Conservation (phyloP, 2,329 filamentous ascomycete species). For the Phyllosticta citribraziliensis region DNA sequence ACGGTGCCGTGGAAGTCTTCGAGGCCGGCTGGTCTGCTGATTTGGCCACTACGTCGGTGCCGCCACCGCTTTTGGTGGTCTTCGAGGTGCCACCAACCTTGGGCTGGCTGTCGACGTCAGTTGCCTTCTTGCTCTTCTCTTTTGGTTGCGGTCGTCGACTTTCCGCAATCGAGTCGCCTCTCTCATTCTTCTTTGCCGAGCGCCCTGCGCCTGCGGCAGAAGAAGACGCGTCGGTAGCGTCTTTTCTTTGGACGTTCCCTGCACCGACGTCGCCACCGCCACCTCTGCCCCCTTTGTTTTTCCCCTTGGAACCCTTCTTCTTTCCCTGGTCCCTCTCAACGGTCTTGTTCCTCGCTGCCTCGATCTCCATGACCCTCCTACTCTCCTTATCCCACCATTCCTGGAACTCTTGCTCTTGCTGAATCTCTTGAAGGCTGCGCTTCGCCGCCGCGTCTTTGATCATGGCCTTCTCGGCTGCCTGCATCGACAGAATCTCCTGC, state of each 20-base stretch:
- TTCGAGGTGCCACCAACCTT: background rate
- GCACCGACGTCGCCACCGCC: slow-evolving; percentile 8
- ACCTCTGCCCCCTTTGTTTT: slow-evolving; percentile 19
- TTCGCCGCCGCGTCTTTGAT: slow-evolving; percentile 80
- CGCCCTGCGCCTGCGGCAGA: background rate
- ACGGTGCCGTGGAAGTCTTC: background rate
- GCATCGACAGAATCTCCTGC: slow-evolving; percentile 79
- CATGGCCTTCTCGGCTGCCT: slow-evolving; percentile 72
- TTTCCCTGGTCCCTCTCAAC: slow-evolving; percentile 11
- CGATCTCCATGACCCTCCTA: slow-evolving; percentile 55
- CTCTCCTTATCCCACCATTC: slow-evolving; percentile 93
- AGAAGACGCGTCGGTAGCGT: background rate
- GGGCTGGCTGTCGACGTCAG: background rate
- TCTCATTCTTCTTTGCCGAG: background rate
- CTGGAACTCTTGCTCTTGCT: slow-evolving; percentile 93
- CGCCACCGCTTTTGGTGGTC: background rate
- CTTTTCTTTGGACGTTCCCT: background rate
- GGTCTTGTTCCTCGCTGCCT: slow-evolving; percentile 25
- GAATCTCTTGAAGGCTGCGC: slow-evolving; percentile 84
- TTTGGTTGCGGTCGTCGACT: background rate
- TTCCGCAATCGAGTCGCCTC: background rate
- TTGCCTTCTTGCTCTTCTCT: background rate
- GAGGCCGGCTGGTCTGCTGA: background rate
- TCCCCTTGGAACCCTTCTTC: slow-evolving; percentile 18
- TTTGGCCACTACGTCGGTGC: background rate